A percentile compares a stretch with the other conserved stretches of the same genome.
Conservation (phyloP, 164 flowering plant species). For the Protea cynaroides region DNA sequence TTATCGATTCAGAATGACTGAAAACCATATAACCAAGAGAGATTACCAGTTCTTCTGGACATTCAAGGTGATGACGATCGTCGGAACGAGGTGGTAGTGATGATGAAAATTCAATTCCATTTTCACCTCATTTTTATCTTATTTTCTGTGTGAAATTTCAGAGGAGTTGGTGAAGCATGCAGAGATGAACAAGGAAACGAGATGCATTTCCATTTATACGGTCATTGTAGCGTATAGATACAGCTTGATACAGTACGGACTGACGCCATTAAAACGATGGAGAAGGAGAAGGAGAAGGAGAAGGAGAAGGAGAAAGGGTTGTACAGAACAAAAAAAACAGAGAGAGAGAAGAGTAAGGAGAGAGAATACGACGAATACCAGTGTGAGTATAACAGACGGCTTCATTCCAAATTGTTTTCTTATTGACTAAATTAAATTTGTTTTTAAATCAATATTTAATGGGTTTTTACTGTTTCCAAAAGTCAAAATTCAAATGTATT, state of each 20-base stretch:
- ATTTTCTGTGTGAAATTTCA: constrained; percentile 14
- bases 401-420: no score
- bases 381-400: no score
- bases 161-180: constrained; percentile 29
- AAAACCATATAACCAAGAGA: constrained; percentile 17
- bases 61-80: not conserved
- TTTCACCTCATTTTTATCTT: constrained; percentile 2
- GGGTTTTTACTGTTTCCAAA: no score
- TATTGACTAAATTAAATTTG: no score
- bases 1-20: constrained; percentile 8
- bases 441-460: no score
- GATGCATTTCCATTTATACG: constrained; percentile 15
- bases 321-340: no score
- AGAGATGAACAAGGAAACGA: constrained; percentile 16
- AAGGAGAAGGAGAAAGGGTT: not conserved
- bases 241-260: constrained; percentile 7
- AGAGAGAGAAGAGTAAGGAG: no score
- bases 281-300: not conserved
- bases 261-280: constrained; percentile 17
- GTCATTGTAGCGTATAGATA: constrained; percentile 7
- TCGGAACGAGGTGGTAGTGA: not conserved
- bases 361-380: no score
- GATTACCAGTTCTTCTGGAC: constrained; percentile 19
- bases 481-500: no score
- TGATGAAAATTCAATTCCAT: constrained; percentile 20